Evolutionary conservation across 2,329 filamentous ascomycete species (phyloP).

Genomic region (Stagonosporopsis chrysanthemi): DNA sequence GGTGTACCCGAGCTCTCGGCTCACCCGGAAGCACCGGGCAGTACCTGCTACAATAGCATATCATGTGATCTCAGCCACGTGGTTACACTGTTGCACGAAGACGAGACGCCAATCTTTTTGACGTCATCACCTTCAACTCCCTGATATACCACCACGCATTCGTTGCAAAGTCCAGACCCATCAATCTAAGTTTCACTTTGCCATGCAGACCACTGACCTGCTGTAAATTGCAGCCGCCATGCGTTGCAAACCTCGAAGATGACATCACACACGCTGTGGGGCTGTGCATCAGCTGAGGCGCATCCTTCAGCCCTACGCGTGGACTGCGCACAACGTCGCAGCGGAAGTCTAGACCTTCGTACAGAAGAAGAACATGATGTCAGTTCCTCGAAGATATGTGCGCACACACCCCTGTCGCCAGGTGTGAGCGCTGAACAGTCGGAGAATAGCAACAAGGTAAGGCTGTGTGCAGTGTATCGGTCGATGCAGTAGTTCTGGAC

Average conservation of each 20-base stretch:
- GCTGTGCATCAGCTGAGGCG: constrained; percentile 17
- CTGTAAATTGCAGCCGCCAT: no score
- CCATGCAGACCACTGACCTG: background rate
- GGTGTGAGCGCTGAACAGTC: constrained; percentile 2
- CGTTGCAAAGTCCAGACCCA: background rate
- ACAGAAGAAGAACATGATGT: background rate
- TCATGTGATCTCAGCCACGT: no score
- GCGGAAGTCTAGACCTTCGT: background rate
- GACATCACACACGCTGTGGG: constrained; percentile 9
- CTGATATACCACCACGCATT: background rate
- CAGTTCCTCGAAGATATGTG: background rate
- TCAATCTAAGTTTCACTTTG: background rate
- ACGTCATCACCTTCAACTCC: background rate
- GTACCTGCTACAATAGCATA: no score
- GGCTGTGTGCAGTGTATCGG: constrained; percentile 5
- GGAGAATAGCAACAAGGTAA: constrained; percentile 5
- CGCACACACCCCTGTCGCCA: background rate
- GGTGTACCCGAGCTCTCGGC: no score
- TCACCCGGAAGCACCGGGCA: no score
- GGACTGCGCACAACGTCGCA: constrained; percentile 2
- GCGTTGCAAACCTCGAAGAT: background rate
- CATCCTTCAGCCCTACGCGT: constrained; percentile 4
- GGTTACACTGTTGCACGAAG: no score
- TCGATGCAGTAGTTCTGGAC: constrained; percentile 5
- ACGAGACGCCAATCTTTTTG: background rate